Conservation (phyloP, 140 eudicot species). For the Senecio squalidus region DNA sequence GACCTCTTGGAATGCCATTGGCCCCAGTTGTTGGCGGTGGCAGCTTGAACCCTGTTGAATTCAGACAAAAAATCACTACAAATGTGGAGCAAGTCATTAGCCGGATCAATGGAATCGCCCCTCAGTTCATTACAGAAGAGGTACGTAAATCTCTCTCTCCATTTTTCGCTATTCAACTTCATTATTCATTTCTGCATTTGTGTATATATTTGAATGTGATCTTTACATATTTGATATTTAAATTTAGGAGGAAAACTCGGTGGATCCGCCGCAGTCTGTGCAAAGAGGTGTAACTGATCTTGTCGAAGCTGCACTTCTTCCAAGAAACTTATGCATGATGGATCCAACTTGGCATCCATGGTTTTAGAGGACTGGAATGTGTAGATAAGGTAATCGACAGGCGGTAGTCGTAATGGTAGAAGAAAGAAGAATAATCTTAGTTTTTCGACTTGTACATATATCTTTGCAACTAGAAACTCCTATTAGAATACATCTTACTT, state of each 20-base stretch:
- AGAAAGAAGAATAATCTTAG: not conserved
- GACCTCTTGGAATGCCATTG: slow-evolving; percentile 83
- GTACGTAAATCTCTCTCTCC: slow-evolving; percentile 19
- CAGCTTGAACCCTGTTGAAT: slow-evolving; percentile 71
- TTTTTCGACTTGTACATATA: slow-evolving; percentile 21
- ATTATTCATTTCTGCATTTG: too few relatives aligned
- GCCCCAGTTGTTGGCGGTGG: slow-evolving; percentile 80
- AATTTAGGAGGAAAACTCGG: slow-evolving; percentile 77
- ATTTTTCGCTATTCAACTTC: not conserved
- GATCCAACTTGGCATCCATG: slow-evolving; percentile 99
- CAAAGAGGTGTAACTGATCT: slow-evolving; percentile 90
- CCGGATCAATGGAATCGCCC: slow-evolving; percentile 78
- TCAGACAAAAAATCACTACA: slow-evolving; percentile 69
- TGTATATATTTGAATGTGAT: not conserved
- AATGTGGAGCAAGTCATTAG: slow-evolving; percentile 79
- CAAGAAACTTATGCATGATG: slow-evolving; percentile 97
- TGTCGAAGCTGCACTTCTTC: slow-evolving; percentile 91
- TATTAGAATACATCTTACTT: not conserved
- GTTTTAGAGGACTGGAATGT: slow-evolving; percentile 39
- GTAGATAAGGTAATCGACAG: not conserved
- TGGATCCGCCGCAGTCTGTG: slow-evolving; percentile 96
- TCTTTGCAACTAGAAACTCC: slow-evolving; percentile 9
- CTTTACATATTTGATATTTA: not conserved
- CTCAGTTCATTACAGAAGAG: slow-evolving; percentile 89
- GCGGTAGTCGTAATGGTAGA: not conserved